phyloP scores from a whole-genome alignment of 495 filamentous ascomycete species.

The Penicillium atrosanguineum region DNA sequence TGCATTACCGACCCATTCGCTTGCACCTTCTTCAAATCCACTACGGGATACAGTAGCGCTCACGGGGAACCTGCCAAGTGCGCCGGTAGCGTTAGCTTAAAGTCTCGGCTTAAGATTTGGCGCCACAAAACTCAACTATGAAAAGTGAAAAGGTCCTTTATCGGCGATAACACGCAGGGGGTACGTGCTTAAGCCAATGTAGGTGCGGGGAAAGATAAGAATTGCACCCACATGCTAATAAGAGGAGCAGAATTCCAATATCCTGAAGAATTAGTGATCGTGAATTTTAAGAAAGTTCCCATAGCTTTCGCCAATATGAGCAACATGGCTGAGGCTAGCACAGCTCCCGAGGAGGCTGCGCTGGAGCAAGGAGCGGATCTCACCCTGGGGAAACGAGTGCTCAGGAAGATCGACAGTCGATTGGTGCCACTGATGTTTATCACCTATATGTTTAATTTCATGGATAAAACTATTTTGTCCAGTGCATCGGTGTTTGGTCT shows the following conservation, averaged over 20 bases:
- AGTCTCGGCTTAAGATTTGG: no score
- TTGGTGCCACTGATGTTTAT: constrained; percentile 42
- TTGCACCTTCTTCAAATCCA: neutral
- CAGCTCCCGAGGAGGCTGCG: constrained; percentile 1
- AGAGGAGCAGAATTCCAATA: neutral
- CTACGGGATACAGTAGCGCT: no score
- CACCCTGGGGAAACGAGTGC: constrained; percentile 12
- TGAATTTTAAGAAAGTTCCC: no score
- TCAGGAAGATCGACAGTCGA: constrained; percentile 50
- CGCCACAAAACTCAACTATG: neutral
- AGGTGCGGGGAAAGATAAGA: constrained; percentile 21
- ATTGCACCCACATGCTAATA: neutral
- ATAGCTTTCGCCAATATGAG: no score
- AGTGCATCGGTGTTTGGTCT: constrained; percentile 54
- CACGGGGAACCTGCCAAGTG: no score
- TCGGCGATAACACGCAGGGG: constrained; percentile 9
- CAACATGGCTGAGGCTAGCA: constrained; percentile 7
- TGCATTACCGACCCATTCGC: neutral
- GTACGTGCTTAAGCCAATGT: constrained; percentile 10
- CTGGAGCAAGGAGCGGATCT: constrained; percentile 12
- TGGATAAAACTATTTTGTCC: constrained; percentile 56
- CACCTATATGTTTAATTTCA: constrained; percentile 44
- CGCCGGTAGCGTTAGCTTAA: no score
- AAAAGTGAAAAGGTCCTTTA: neutral
- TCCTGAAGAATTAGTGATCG: neutral